Evolutionary conservation across 768 basidiomycete genomes (phyloP), one percentile per base, ranked within the genome.

Genomic region (Agaricus sinodeliciosus): DNA sequence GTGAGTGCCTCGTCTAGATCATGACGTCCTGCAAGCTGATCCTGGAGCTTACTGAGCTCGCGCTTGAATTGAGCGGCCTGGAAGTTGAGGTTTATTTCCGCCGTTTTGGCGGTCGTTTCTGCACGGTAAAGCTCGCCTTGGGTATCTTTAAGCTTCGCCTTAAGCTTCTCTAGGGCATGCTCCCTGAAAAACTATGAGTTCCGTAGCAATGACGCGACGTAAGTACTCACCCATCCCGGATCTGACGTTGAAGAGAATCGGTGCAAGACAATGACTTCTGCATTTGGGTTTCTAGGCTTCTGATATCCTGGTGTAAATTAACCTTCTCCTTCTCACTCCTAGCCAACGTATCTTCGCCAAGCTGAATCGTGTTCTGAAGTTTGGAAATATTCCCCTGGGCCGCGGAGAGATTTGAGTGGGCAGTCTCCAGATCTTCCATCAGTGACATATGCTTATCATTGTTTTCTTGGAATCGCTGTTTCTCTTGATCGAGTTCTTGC

Each of bases 41-140:
- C 74, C 41, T 80, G 79, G 28, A 88, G 72, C 44, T 79, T 74
- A 8, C 76, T 61, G 50, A 82, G 71, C 49, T 81, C 77, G 43
- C 87, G 81, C 55, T 84, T 82, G 53, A 85, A 83, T 51, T 90
- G 85, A 7, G 80, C 78, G 18, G 69, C 68, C 60, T 82, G 82
- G 49, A 90, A 67, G 47, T 79, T 78, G 48, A 87, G 73, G 53
- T 81, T 81, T 49, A 87, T 77, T 62, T 89, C 81, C 25, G 76
- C 73, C 68, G 72, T n/a, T 74, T 69, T 18, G 82, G 64, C 48
- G 77, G 74, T 49, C 67, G 60, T 42, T 72, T 74, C 26, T 70
- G 63, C 43, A 66, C 67, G 65, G 75, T 64, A 64, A 75, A 57
- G 56, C 79, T 62, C 58, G 59, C 66, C 63, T 71, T 69, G 65